These are phyloP conservation scores for Neonectria neomacrospora DNA, from an alignment of 2,329 filamentous ascomycete genomes.

Conservation along the genomic window DNA sequence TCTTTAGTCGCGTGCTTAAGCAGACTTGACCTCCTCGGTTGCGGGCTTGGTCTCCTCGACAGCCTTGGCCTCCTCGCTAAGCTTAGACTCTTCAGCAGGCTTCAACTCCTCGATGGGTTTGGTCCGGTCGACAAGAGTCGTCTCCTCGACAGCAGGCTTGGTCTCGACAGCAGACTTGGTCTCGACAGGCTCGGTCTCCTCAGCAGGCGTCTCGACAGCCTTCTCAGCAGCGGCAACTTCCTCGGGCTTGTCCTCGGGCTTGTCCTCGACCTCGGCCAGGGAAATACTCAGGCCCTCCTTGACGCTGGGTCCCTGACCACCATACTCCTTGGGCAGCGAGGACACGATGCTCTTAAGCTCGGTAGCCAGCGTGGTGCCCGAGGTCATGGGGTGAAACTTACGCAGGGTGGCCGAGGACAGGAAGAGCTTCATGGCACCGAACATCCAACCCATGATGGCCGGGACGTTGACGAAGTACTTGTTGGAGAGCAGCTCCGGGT, in stretches of 20 bases:
- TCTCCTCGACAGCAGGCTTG: slow-evolving; percentile 19
- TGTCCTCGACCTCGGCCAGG: slow-evolving; percentile 36
- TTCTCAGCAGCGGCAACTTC: slow-evolving; percentile 33
- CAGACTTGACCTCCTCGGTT: slow-evolving; percentile 13
- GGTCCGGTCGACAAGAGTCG: slow-evolving; percentile 13
- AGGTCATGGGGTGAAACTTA: slow-evolving; percentile 82
- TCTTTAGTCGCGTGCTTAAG: slow-evolving; percentile 7
- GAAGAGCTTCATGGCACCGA: slow-evolving; percentile 79
- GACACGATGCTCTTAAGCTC: slow-evolving; percentile 69
- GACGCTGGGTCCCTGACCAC: slow-evolving; percentile 71
- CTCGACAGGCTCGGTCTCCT: slow-evolving; percentile 30
- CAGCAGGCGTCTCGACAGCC: slow-evolving; percentile 33
- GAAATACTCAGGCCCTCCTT: slow-evolving; percentile 51
- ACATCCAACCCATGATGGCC: slow-evolving; percentile 89
- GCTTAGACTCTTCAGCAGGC: slow-evolving; percentile 16
- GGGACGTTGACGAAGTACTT: slow-evolving; percentile 99
- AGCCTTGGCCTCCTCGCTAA: slow-evolving; percentile 7
- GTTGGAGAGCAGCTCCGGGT: slow-evolving; percentile 84
- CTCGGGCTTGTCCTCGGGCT: slow-evolving; percentile 18
- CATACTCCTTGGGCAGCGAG: slow-evolving; percentile 79
- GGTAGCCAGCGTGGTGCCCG: slow-evolving; percentile 74
- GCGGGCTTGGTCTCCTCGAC: slow-evolving; percentile 13
- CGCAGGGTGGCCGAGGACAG: slow-evolving; percentile 77
- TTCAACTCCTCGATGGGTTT: slow-evolving; percentile 22
- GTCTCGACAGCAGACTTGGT: slow-evolving; percentile 22